phyloP scores from a whole-genome alignment of 495 filamentous ascomycete genomes.

The Thozetella sp. region DNA sequence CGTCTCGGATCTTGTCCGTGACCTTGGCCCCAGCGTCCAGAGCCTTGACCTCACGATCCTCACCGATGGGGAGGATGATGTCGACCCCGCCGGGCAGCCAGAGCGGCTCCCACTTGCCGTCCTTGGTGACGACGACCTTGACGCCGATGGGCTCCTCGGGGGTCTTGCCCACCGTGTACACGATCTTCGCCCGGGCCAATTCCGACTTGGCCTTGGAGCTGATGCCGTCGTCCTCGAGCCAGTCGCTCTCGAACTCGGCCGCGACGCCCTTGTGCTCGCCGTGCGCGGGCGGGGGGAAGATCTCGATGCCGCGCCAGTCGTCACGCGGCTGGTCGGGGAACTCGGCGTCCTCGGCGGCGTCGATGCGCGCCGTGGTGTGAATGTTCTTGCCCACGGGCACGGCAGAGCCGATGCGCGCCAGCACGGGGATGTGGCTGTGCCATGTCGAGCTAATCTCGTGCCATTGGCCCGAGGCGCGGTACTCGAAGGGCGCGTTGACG shows the following conservation, averaged over 20 bases:
- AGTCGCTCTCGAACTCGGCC: slow-evolving; percentile 40
- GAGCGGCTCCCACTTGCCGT: slow-evolving; percentile 43
- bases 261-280: background rate
- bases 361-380: slow-evolving; percentile 58
- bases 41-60: slow-evolving; percentile 43
- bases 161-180: slow-evolving; percentile 37
- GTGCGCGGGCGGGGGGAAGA: slow-evolving; percentile 55
- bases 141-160: slow-evolving; percentile 28
- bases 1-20: slow-evolving; percentile 21
- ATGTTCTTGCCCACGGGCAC: slow-evolving; percentile 59
- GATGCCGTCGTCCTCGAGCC: slow-evolving; percentile 69
- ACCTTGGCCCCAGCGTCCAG: slow-evolving; percentile 19
- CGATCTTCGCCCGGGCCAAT: slow-evolving; percentile 42
- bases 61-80: slow-evolving; percentile 52
- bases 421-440: slow-evolving; percentile 60
- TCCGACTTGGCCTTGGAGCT: slow-evolving; percentile 45
- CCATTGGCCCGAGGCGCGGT: slow-evolving; percentile 62
- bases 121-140: slow-evolving; percentile 35
- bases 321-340: slow-evolving; percentile 57
- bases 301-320: slow-evolving; percentile 63
- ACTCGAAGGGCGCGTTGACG: slow-evolving; percentile 60
- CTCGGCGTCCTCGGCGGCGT: slow-evolving; percentile 44
- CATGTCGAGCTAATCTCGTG: slow-evolving; percentile 58
- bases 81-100: slow-evolving; percentile 51
- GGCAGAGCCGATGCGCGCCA: slow-evolving; percentile 61